Evolutionary conservation across 2,329 filamentous ascomycete genomes (phyloP).

Genomic region (Calonectria ilicicola): DNA sequence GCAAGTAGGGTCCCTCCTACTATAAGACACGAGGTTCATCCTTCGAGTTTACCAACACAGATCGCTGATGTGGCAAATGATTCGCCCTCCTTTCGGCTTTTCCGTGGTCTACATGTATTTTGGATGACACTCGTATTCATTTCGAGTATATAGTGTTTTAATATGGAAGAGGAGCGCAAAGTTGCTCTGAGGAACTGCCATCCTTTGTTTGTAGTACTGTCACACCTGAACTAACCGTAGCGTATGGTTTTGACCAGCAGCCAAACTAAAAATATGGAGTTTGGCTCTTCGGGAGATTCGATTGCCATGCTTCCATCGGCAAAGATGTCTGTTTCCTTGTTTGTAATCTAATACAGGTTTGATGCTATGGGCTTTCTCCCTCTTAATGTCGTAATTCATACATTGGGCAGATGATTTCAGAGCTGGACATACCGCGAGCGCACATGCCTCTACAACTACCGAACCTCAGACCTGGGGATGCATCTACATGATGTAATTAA

Average conservation of each 20-base stretch:
- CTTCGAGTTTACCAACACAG: background rate
- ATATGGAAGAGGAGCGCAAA: background rate
- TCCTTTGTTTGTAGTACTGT: background rate
- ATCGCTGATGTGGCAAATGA: background rate
- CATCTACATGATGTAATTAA: background rate
- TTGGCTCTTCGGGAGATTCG: background rate
- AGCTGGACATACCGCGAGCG: background rate
- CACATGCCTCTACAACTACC: background rate
- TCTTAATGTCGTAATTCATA: background rate
- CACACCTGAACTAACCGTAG: background rate
- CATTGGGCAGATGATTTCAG: background rate
- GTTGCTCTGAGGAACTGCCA: background rate
- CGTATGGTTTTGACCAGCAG: background rate
- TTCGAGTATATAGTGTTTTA: background rate
- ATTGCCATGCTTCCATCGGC: background rate
- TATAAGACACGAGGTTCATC: background rate
- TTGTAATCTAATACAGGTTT: background rate
- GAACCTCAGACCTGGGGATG: background rate
- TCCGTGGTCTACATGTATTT: background rate
- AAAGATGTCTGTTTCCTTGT: too few species aligned
- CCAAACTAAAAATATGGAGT: background rate
- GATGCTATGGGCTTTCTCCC: background rate
- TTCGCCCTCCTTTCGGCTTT: background rate
- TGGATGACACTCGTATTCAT: constrained; percentile 7
- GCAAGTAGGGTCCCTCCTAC: background rate